Base-by-base conservation (phyloP, 1,139 yeast species). In the Candida tetrigidarum region DNA sequence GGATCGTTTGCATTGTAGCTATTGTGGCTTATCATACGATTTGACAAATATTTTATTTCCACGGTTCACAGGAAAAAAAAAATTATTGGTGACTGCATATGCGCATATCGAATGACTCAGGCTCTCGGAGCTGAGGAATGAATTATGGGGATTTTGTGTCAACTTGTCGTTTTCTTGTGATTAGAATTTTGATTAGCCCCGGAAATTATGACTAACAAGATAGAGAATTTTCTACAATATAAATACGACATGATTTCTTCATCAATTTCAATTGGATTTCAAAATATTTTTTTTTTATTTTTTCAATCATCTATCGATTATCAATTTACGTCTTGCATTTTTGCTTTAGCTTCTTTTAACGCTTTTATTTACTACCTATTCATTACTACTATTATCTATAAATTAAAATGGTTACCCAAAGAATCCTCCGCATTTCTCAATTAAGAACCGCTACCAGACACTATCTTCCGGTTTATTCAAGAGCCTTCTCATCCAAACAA, bases 401-500 rank as follows among this genome's bases (percentile, higher is more conserved):
- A 15, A 37, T 42, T 19, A 50, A 44, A 47, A 71, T 69, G 74
- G 60, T 62, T 44, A 50, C 63, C 41, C 59, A 60, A 55, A 71
- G 68, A 56, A 64, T 71, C 35, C 56, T 69, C 39, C 66, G 63
- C 50, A 62, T 73, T 37, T 58, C 74, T 37, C 56, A 70, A 27
- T 69, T 64, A 59, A 70, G 67, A 56, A 71, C 78, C 43, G 76
- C 78, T 48, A 60, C 77, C 43, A 69, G 76, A 55, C 72, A 76
- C 53, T 74, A 78, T 77, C 56, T 74, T 22, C 78, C 78, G 44
- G 53, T 37, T 45, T 49, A 33, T 32, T 44, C 50, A 23, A 50
- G 40, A 26, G 48, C 46, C 53, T 71, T 71, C 48, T 71, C 76
- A 26, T 69, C 76, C 2, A 64, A 58, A 47, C 75, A 71, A 54